phyloP scores from a whole-genome alignment of 2,329 filamentous ascomycete genomes.

The Teratosphaeria gauchensis region DNA sequence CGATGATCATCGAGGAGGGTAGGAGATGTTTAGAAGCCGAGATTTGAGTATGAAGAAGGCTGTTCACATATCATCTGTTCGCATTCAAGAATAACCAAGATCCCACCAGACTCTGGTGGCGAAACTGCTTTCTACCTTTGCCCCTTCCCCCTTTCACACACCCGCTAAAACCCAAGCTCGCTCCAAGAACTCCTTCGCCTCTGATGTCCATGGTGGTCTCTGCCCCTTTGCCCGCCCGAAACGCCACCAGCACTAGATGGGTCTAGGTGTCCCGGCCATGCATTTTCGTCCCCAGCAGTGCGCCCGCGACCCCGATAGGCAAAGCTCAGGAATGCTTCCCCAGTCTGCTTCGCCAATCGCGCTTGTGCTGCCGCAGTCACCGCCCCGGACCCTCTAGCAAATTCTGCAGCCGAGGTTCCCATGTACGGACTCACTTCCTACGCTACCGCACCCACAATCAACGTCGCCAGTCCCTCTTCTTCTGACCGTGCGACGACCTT shows the following conservation, averaged over 20 bases:
- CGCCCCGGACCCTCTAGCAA: neutral
- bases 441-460: constrained; percentile 76
- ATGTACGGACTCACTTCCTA: constrained; percentile 31
- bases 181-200: constrained; percentile 3
- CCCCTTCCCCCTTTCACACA: neutral
- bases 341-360: neutral
- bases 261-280: neutral
- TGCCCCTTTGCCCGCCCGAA: neutral
- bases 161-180: constrained; percentile 3
- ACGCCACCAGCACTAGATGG: neutral
- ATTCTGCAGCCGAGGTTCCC: neutral
- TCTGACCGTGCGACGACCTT: constrained; percentile 90
- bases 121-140: neutral
- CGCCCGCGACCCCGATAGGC: neutral
- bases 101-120: neutral
- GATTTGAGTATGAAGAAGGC: neutral
- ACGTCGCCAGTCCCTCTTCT: constrained; percentile 77
- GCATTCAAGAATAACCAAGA: neutral
- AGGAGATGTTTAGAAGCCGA: neutral
- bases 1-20: too few relatives aligned
- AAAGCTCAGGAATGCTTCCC: neutral
- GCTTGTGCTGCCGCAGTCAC: neutral
- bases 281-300: neutral
- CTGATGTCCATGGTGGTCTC: constrained; percentile 1
- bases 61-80: neutral